Evolutionary conservation across 2,329 filamentous ascomycete species (phyloP).

Genomic region (Nemania sp.): DNA sequence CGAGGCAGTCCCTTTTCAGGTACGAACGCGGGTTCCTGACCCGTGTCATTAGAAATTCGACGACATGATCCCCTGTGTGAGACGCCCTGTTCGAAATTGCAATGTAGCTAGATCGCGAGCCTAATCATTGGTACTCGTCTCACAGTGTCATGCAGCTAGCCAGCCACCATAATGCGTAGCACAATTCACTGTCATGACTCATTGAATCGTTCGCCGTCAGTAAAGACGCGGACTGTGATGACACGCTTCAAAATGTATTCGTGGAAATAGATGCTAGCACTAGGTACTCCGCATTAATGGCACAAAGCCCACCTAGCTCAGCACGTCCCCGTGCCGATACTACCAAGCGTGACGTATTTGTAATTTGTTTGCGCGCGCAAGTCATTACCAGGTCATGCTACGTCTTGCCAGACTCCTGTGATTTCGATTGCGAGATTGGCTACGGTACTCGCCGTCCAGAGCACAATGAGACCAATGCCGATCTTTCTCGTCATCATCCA

Average conservation of each 20-base stretch:
- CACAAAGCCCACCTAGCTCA: constrained; percentile 18
- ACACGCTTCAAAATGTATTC: constrained; percentile 6
- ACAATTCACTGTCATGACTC: constrained; percentile 9
- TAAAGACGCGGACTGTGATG: neutral
- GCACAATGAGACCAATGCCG: constrained; percentile 75
- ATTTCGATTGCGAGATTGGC: constrained; percentile 83
- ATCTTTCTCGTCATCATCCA: constrained; percentile 86
- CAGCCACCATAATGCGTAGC: constrained; percentile 11
- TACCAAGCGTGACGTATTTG: constrained; percentile 21
- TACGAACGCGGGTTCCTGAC: constrained; percentile 17
- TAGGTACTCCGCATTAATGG: constrained; percentile 11
- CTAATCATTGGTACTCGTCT: constrained; percentile 2
- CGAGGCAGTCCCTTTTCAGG: constrained; percentile 8
- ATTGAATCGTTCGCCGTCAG: neutral
- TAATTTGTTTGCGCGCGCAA: constrained; percentile 17
- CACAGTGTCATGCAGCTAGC: constrained; percentile 5
- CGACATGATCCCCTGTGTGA: constrained; percentile 5
- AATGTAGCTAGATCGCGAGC: neutral
- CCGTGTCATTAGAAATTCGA: constrained; percentile 11
- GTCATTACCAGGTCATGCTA: constrained; percentile 35
- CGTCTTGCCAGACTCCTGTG: constrained; percentile 55
- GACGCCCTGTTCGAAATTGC: constrained; percentile 3
- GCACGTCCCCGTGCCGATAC: constrained; percentile 3
- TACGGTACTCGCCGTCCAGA: constrained; percentile 82
- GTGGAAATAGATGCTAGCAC: constrained; percentile 5